A percentile compares a stretch with the other conserved stretches of the same genome.
These are phyloP conservation scores for Lachnellula willkommii DNA, from an alignment of 2,329 filamentous ascomycete species.

Conservation along the genomic window DNA sequence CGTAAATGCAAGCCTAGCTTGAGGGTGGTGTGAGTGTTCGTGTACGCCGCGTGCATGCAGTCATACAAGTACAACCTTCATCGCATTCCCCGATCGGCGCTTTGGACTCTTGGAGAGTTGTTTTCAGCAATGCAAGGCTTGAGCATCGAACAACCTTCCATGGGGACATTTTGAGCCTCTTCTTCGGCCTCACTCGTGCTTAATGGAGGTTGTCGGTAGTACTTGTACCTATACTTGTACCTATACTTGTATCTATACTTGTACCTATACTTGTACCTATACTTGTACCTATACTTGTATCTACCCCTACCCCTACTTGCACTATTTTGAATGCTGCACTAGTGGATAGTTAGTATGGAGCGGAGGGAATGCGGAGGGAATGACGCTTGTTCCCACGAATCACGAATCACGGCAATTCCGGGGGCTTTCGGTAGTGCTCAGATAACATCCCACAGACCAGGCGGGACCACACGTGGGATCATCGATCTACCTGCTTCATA, in stretches of 20 bases:
- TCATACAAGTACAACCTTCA: background rate
- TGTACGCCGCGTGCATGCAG: background rate
- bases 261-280: background rate
- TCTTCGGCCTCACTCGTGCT: background rate
- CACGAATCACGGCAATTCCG: conserved; percentile 14
- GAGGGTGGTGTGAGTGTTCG: background rate
- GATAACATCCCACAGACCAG: background rate
- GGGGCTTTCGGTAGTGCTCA: conserved; percentile 7
- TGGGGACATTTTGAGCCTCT: background rate
- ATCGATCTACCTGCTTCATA: background rate
- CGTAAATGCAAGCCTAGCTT: background rate
- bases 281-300: background rate
- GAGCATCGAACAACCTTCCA: background rate
- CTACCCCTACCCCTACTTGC: background rate
- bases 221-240: background rate
- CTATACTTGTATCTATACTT: background rate
- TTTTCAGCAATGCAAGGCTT: background rate
- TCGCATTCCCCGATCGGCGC: background rate
- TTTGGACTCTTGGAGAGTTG: background rate
- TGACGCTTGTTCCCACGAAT: conserved; percentile 3
- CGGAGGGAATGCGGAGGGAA: too few species aligned
- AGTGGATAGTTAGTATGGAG: too few species aligned
- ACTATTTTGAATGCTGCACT: too few species aligned
- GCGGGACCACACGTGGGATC: conserved; percentile 8
- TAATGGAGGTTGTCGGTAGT: background rate